Evolutionary conservation across 2,329 filamentous ascomycete genomes (phyloP).

Genomic region (Alternaria atra): DNA sequence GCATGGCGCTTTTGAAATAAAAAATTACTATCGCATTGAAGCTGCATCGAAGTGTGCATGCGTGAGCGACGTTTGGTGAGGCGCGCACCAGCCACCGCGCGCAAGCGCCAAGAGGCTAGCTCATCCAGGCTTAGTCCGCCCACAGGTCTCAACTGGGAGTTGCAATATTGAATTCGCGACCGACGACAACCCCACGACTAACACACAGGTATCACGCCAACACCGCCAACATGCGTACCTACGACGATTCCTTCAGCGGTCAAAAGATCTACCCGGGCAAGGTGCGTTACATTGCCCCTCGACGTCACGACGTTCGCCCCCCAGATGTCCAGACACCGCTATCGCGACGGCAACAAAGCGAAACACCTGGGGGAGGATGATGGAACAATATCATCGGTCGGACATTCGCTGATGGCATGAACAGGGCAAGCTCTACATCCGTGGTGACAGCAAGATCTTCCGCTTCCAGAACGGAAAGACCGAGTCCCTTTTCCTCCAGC

Average conservation of each 20-base stretch:
- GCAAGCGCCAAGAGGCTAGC: conserved; percentile 21
- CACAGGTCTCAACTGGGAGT: conserved; percentile 29
- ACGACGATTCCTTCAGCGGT: conserved; percentile 81
- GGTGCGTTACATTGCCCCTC: conserved; percentile 61
- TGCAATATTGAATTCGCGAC: conserved; percentile 37
- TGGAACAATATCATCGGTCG: conserved; percentile 16
- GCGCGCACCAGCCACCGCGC: conserved; percentile 8
- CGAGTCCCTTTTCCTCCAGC: conserved; percentile 99
- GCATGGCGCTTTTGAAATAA: neutral
- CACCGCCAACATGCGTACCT: conserved; percentile 74
- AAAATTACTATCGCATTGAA: neutral
- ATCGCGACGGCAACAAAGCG: conserved; percentile 24
- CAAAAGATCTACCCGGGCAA: conserved; percentile 83
- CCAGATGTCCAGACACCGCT: conserved; percentile 37
- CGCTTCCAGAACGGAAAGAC: conserved; percentile 99
- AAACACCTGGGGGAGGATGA: conserved; percentile 25
- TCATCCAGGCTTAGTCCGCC: conserved; percentile 22
- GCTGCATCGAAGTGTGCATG: neutral
- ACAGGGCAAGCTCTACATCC: conserved; percentile 99
- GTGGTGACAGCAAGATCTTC: conserved; percentile 99
- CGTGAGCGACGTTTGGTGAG: neutral
- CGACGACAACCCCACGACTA: conserved; percentile 49
- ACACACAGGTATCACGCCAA: conserved; percentile 52
- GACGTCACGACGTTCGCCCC: conserved; percentile 10
- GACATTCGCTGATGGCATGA: conserved; percentile 41